Base-by-base conservation (phyloP, 1,139 yeast genomes). In the Meyerozyma guilliermondii region DNA sequence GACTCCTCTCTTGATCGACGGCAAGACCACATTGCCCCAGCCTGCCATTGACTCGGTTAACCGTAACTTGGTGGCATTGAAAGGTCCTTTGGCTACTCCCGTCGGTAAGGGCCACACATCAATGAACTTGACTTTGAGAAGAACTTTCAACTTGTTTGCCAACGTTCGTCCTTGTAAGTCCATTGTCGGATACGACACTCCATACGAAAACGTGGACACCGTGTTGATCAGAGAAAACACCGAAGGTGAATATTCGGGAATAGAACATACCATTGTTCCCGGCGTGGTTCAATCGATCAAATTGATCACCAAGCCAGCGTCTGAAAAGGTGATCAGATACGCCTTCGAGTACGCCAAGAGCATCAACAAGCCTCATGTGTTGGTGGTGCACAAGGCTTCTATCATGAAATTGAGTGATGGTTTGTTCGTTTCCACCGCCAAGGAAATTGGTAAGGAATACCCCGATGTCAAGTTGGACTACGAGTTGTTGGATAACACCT, bases 221-320 rank as follows among this genome's bases (percentile, higher is more conserved):
- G 97, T 92, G 41, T 78, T 92, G 63, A 89, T 92, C 68, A 88
- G 98, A 79, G 98, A 92, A 74, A 92, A 92, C 81, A 92, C 98
- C 57, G 98, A 92, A 74, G 98, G 98, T 72, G 98, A 92, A 74
- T 92, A 92, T 76, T 89, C 97, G 36, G 98, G 98, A 71, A 91
- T 92, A 56, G 98, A 92, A 76, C 98, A 92, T 76, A 86, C 91
- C 52, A 91, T 92, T 51, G 95, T 89, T 46, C 98, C 98, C 51
- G 98, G 98, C 61, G 98, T 92, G 44, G 98, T 92, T 45, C 98
- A 92, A 75, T 87, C 96, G 50, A 92, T 92, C 74, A 92, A 92
- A 76, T 81, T 92, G 68, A 92, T 92, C 74, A 92, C 98, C 62
- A 86, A 84, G 65, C 91, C 87, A 48, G 98, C 98, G 46, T 87